A percentile compares a stretch with the other conserved stretches of the same genome.
phyloP scores from a whole-genome alignment of 2,329 filamentous ascomycete species.

The Aspergillus tanneri region DNA sequence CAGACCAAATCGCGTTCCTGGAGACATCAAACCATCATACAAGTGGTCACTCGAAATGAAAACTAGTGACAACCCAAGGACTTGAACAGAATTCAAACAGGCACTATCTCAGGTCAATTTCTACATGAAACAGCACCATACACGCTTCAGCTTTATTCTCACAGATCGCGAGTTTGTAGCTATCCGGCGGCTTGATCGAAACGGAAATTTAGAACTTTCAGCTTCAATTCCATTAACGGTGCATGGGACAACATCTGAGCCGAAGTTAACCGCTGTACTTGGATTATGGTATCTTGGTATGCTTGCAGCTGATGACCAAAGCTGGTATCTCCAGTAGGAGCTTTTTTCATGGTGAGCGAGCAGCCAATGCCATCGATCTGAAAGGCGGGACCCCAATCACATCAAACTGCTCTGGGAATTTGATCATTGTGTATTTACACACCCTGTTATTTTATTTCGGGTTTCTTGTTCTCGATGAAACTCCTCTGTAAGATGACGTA shows the following conservation, averaged over 20 bases:
- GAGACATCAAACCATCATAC: conserved; percentile 1
- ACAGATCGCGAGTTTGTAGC: conserved; percentile 21
- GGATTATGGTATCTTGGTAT: conserved; percentile 25
- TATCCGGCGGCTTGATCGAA: conserved; percentile 14
- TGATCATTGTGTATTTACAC: too few species aligned
- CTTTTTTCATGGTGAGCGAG: too few species aligned
- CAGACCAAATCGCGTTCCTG: conserved; percentile 6
- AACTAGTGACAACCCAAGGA: too few species aligned
- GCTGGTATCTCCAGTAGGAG: too few species aligned
- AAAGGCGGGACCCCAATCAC: too few species aligned
- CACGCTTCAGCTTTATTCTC: conserved; percentile 14
- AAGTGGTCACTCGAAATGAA: conserved; percentile 11
- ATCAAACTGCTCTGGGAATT: too few species aligned
- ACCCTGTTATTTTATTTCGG: too few species aligned
- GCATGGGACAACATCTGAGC: conserved; percentile 3
- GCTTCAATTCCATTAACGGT: conserved; percentile 1
- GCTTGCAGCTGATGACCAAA: conserved; percentile 14
- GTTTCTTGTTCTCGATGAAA: too few species aligned
- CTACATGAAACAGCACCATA: conserved; percentile 16
- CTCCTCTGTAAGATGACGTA: too few species aligned
- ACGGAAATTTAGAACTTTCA: conserved; percentile 19
- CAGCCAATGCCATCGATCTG: too few species aligned
- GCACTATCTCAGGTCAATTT: conserved; percentile 16
- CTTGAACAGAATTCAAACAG: conserved; percentile 14
- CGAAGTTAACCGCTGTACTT: conserved; percentile 15